Evolutionary conservation across 2,329 filamentous ascomycete genomes (phyloP).

Genomic region (Aspergillus sp.): DNA sequence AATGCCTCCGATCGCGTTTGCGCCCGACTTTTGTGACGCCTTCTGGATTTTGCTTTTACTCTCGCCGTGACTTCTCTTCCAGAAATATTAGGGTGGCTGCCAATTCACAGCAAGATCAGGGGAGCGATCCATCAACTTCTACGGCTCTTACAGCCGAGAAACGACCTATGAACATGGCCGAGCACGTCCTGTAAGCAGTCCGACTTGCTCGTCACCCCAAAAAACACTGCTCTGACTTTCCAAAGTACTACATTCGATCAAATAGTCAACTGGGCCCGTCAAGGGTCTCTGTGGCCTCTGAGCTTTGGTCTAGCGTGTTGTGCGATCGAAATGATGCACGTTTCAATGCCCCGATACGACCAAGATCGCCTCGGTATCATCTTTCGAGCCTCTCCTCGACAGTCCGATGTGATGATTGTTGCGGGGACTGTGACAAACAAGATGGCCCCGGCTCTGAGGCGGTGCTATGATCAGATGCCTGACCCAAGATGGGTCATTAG

Average conservation of each 20-base stretch:
- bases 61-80: no score
- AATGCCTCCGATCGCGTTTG: no score
- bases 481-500: constrained; percentile 84
- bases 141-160: neutral
- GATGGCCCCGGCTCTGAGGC: constrained; percentile 85
- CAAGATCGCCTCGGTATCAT: constrained; percentile 86
- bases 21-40: no score
- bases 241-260: constrained; percentile 6
- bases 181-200: neutral
- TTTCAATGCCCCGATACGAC: constrained; percentile 84
- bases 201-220: no score
- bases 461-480: constrained; percentile 94
- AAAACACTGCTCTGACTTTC: neutral
- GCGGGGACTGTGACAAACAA: constrained; percentile 91
- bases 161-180: neutral
- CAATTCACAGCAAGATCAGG: no score
- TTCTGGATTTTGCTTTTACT: no score
- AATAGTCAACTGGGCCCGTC: constrained; percentile 73
- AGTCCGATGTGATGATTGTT: constrained; percentile 90
- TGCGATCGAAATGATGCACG: constrained; percentile 90
- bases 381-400: constrained; percentile 83
- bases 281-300: constrained; percentile 85
- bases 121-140: neutral
- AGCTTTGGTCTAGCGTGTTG: constrained; percentile 88
- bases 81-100: no score